Base-by-base conservation (phyloP, 805 yeast genomes). In the Suhomyces sp. region DNA sequence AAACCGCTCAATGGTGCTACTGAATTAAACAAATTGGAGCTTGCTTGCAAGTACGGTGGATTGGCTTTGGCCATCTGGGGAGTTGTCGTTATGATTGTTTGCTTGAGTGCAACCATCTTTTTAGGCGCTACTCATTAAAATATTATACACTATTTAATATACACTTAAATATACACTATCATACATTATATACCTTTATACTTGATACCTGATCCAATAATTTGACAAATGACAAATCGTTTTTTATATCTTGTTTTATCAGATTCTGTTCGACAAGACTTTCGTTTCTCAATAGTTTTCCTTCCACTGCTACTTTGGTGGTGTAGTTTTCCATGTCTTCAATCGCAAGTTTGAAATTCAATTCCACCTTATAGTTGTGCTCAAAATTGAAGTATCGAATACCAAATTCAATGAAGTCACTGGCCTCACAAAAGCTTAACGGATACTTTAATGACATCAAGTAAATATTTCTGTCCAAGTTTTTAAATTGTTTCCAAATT, bases 11-110 rank as follows among this genome's bases (percentile, higher is more conserved):
- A 59, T 44, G 71, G 69, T 1, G 61, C 64, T 10, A 58, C 55
- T n/a, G 53, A 55, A 33, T 62, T 68, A 46, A 66, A 62, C 19
- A 51, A 24, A 19, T 57, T 67, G 41, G 78, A 75, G 52, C 51
- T 48, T 17, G 58, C 64, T 24, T 68, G 75, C 54, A 71, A 70
- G 47, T 66, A 58, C 49, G 74, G 75, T 8, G 76, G 82, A 6
- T 66, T 80, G 49, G 64, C 61, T 2, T 73, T 82, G 55, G 67
- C 79, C 13, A 57, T 79, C 6, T 82, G 84, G 84, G 86, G 86
- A 3, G 54, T 78, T 2, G 49, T 71, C 6, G 82, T 78, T n/a
- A 81, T 82, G 86, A 52, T 77, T 29, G 75, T 81, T 17, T 81
- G 84, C 60, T 66, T 80, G 37, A 73, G 80, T 46, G 80, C 83